Conservation (phyloP, 2,329 filamentous ascomycete species). For the Aspergillus brunneoviolaceus region DNA sequence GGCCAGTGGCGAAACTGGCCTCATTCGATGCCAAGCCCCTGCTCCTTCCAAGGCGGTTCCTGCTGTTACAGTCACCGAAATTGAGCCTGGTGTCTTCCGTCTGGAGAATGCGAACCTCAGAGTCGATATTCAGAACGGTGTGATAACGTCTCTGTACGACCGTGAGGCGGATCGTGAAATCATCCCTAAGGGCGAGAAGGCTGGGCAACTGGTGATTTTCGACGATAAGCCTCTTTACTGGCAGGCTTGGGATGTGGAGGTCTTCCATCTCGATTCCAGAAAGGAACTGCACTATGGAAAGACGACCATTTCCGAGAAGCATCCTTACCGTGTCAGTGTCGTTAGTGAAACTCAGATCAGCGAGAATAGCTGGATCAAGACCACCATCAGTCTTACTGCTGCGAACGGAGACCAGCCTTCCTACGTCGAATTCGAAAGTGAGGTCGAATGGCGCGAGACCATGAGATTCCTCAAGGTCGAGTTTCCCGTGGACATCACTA, state of each 20-base stretch:
- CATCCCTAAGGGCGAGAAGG: constrained; percentile 69
- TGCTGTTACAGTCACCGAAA: constrained; percentile 51
- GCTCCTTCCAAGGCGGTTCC: constrained; percentile 24
- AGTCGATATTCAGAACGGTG: constrained; percentile 70
- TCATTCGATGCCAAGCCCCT: constrained; percentile 35
- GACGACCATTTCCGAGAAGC: constrained; percentile 69
- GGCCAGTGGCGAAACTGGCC: constrained; percentile 49
- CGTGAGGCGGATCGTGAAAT: constrained; percentile 71
- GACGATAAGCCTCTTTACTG: constrained; percentile 97
- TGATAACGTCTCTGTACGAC: constrained; percentile 83
- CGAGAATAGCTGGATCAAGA: constrained; percentile 79
- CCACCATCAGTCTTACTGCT: constrained; percentile 76
- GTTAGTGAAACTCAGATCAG: constrained; percentile 85
- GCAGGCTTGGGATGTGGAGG: constrained; percentile 98
- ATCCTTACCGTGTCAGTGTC: constrained; percentile 75
- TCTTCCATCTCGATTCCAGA: constrained; percentile 87
- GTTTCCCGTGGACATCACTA: constrained; percentile 88
- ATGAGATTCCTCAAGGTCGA: constrained; percentile 99
- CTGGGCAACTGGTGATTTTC: constrained; percentile 89
- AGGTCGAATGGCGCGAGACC: constrained; percentile 95
- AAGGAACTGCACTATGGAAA: constrained; percentile 69
- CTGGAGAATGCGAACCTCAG: constrained; percentile 75
- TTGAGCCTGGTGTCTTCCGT: constrained; percentile 65
- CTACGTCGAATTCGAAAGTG: constrained; percentile 73
- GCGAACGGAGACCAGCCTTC: constrained; percentile 64